phyloP scores from a whole-genome alignment of 1,139 yeast genomes.

The Yamadazyma songkhlaensis region DNA sequence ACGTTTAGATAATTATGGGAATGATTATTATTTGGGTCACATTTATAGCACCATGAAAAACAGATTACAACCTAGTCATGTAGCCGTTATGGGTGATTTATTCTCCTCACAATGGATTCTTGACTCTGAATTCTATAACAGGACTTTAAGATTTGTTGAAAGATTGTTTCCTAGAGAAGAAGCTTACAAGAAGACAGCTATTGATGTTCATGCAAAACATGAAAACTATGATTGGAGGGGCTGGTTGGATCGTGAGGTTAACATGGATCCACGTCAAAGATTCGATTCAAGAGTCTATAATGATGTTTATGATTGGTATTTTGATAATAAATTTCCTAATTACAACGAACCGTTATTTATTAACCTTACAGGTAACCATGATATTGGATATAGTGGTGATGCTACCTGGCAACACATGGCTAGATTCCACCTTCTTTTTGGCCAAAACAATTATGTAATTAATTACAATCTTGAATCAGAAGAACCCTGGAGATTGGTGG shows the following conservation, averaged over 20 bases:
- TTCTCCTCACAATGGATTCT: conserved; percentile 95
- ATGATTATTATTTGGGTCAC: conserved; percentile 85
- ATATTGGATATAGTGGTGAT: conserved; percentile 93
- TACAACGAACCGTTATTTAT: conserved; percentile 56
- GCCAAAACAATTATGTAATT: conserved; percentile 79
- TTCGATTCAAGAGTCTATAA: conserved; percentile 51
- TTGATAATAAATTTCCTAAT: conserved; percentile 30
- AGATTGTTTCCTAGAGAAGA: conserved; percentile 58
- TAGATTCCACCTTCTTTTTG: conserved; percentile 70
- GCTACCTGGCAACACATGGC: conserved; percentile 89
- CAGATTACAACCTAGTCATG: conserved; percentile 70
- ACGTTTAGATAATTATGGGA: conserved; percentile 79
- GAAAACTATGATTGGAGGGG: conserved; percentile 53
- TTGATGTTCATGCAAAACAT: conserved; percentile 46
- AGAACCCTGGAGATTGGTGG: conserved; percentile 81
- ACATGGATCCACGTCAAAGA: conserved; percentile 38
- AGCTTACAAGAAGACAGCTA: conserved; percentile 46
- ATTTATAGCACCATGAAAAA: conserved; percentile 63
- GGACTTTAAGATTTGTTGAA: conserved; percentile 70
- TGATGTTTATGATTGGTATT: conserved; percentile 67
- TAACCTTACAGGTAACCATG: conserved; percentile 92
- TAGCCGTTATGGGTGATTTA: conserved; percentile 88
- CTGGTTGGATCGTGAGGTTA: conserved; percentile 39
- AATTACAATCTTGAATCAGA: conserved; percentile 61
- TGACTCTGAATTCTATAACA: conserved; percentile 77